These are phyloP conservation scores for Fusarium transvaalense DNA, from an alignment of 2,329 filamentous ascomycete genomes.

Conservation along the genomic window DNA sequence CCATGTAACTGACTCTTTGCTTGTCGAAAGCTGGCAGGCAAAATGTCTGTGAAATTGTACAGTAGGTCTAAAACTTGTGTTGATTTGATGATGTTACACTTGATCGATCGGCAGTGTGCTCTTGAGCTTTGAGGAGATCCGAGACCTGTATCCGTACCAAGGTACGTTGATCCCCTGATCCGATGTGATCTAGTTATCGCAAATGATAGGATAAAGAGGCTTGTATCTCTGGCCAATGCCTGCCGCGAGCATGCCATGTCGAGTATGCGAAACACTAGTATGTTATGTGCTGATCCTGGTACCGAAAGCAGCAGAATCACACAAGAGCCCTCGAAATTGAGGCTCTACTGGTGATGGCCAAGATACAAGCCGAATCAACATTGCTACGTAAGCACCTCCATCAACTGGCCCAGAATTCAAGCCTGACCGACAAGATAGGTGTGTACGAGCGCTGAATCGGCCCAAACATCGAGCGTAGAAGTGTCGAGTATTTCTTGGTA, in stretches of 20 bases:
- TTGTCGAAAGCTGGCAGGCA: background rate
- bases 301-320: background rate
- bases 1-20: background rate
- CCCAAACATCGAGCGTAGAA: background rate
- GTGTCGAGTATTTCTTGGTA: background rate
- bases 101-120: slow-evolving; percentile 18
- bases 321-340: background rate
- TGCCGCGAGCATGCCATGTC: slow-evolving; percentile 6
- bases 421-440: background rate
- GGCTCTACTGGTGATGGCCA: background rate
- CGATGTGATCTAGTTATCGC: slow-evolving; percentile 22
- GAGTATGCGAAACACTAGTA: slow-evolving; percentile 4
- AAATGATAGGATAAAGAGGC: slow-evolving; percentile 22
- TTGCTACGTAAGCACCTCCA: background rate
- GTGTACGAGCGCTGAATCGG: background rate
- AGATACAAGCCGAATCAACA: background rate
- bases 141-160: slow-evolving; percentile 8
- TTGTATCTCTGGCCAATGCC: slow-evolving; percentile 5
- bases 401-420: background rate
- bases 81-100: background rate
- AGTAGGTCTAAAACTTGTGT: background rate
- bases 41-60: background rate
- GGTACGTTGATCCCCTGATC: slow-evolving; percentile 2
- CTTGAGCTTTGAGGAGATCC: slow-evolving; percentile 7
- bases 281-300: background rate